Percentiles rank a stretch among this genome's conserved stretches.
These are phyloP conservation scores for Boechera divaricarpa DNA, from an alignment of 345 rosid genomes.

Conservation along the genomic window DNA sequence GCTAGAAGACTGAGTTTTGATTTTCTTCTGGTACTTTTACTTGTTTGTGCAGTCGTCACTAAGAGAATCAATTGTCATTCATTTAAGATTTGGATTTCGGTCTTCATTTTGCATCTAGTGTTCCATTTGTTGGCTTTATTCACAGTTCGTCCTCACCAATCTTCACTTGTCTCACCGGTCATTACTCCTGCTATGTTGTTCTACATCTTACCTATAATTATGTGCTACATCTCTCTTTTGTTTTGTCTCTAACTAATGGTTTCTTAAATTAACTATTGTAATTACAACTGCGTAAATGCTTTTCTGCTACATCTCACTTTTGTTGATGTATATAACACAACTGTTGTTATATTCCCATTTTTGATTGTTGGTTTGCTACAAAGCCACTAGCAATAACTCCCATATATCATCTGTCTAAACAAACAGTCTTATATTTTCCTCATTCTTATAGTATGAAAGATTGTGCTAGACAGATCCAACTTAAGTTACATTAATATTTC, in stretches of 20 bases:
- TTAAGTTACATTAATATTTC: neutral
- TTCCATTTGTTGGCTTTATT: neutral
- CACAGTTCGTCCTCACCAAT: neutral
- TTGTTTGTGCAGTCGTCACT: neutral
- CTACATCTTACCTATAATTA: neutral
- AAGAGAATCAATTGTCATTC: neutral
- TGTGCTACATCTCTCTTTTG: slow-evolving; percentile 2
- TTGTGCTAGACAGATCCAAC: neutral
- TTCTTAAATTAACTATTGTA: neutral
- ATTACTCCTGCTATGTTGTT: neutral
- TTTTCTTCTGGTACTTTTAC: neutral
- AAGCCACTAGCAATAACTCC: slow-evolving; percentile 3
- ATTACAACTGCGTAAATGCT: neutral
- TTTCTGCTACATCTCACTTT: neutral
- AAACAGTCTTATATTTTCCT: neutral
- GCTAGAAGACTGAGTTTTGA: neutral
- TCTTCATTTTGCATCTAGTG: neutral
- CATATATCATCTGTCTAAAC: neutral
- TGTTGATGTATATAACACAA: neutral
- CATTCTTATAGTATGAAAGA: neutral
- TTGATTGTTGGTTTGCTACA: neutral
- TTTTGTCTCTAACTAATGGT: neutral
- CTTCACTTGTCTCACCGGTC: neutral
- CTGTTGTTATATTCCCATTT: neutral
- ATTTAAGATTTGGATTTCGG: neutral